Evolutionary conservation across 441 rosid species (phyloP).

Genomic region (Gossypium aridum): DNA sequence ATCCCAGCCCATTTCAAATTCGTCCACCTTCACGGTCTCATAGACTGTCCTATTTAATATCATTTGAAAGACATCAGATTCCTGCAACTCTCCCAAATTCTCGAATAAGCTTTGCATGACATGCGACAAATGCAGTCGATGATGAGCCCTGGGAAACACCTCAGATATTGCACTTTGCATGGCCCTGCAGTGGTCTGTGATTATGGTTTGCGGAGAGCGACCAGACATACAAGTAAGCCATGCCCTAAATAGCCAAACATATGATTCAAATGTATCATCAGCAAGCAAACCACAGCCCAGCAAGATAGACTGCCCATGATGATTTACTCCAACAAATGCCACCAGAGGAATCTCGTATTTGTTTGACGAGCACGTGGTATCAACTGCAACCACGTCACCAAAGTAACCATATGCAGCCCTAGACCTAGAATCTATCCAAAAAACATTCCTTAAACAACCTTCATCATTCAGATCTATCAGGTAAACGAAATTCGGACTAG

Average conservation of each 20-base stretch:
- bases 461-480: conserved; percentile 75
- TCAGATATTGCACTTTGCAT: conserved; percentile 66
- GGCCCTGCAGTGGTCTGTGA: conserved; percentile 56
- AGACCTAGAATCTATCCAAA: conserved; percentile 74
- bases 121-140: conserved; percentile 46
- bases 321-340: conserved; percentile 70
- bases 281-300: conserved; percentile 69
- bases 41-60: conserved; percentile 41
- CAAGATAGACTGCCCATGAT: conserved; percentile 57
- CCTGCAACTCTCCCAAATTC: conserved; percentile 38
- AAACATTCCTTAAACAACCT: conserved; percentile 58
- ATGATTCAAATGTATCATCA: conserved; percentile 59
- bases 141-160: conserved; percentile 84
- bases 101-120: conserved; percentile 44
- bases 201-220: conserved; percentile 75
- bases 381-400: conserved; percentile 58
- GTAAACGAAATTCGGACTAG: conserved; percentile 71
- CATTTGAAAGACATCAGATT: conserved; percentile 42
- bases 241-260: conserved; percentile 76
- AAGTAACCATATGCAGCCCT: conserved; percentile 74
- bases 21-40: conserved; percentile 57
- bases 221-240: conserved; percentile 87
- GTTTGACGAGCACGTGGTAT: conserved; percentile 54
- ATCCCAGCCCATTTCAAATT: conserved; percentile 79
- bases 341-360: conserved; percentile 55